Evolutionary conservation across 352 stramenopile species (phyloP), one percentile per base, ranked within the genome.

Genomic region (Phytophthora sp.): DNA sequence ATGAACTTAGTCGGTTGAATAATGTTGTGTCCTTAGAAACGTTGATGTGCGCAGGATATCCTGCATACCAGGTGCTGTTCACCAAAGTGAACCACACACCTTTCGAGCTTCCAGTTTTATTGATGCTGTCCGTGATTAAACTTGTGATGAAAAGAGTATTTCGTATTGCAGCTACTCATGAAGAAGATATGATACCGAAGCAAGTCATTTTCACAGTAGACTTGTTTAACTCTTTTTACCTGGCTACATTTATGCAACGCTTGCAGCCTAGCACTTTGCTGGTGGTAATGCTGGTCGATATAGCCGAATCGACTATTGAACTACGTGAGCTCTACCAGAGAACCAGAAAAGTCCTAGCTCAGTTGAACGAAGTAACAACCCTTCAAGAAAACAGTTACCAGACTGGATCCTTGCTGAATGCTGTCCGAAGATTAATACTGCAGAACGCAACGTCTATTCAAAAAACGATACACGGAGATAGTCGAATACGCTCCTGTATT

Each of bases 161-260:
- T 12, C 35, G 35, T 2, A 24, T 8, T 0, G 35, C 35, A 13
- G 35, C 35, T 8, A 15, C n/a, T 13, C 35, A 43, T 18, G 35
- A 43, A 11, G 35, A 43, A 43, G 35, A 43, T 18, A 3, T 24
- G 17, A 43, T 43, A 5, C 30, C 31, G 11, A 53, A 38, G 17
- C 18, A 20, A 11, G 45, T 53, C 27, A 23, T 53, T 12, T 42
- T 42, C 17, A 53, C 26, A 0, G 45, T 53, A 17, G n/a, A 53
- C 10, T 9, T 53, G 18, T 41, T 53, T 21, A 30, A 39, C n/a
- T 35, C 45, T 2, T 53, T 53, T 28, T 53, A 53, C 41, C 18
- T 48, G 21, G 23, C 41, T 30, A 48, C 41, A 3, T 48, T 48
- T 7, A 48, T 48, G 41, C 41, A 48, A 20, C 20, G 21, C 10